Percentiles rank a stretch among this genome's conserved stretches.
These are phyloP conservation scores for Saccharomycopsis phalli DNA, from an alignment of 1,139 yeast genomes.

Conservation along the genomic window DNA sequence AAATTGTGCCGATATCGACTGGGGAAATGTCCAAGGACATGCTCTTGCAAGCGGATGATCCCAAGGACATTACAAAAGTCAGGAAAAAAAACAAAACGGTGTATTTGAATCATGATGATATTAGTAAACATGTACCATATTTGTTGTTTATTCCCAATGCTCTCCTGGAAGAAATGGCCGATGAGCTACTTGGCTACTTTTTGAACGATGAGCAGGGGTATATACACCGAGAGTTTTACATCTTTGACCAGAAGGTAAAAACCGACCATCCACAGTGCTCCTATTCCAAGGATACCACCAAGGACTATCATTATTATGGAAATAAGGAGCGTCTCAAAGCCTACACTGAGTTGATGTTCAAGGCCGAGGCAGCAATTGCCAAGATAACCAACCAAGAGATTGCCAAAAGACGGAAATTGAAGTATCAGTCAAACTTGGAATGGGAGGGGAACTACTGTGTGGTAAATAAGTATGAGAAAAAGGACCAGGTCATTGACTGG, in stretches of 20 bases:
- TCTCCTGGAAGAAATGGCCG: slow-evolving; percentile 42
- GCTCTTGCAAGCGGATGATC: too few relatives aligned
- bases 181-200: slow-evolving; percentile 34
- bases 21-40: background rate
- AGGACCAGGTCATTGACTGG: slow-evolving; percentile 50
- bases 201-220: slow-evolving; percentile 34
- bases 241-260: slow-evolving; percentile 51
- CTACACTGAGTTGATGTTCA: slow-evolving; percentile 34
- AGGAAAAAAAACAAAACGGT: slow-evolving; percentile 4
- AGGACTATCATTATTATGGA: slow-evolving; percentile 35
- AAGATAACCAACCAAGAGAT: slow-evolving; percentile 35
- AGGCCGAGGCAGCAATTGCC: slow-evolving; percentile 36
- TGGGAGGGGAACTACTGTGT: slow-evolving; percentile 51
- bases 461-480: slow-evolving; percentile 44
- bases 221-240: slow-evolving; percentile 37
- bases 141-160: slow-evolving; percentile 44
- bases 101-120: slow-evolving; percentile 27
- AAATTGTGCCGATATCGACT: background rate
- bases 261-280: slow-evolving; percentile 40
- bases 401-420: slow-evolving; percentile 25
- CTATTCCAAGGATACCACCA: slow-evolving; percentile 20
- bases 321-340: slow-evolving; percentile 23
- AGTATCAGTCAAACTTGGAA: slow-evolving; percentile 29
- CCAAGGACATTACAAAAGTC: background rate
- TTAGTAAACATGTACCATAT: slow-evolving; percentile 36